Evolutionary conservation across 257 asterid species (phyloP), one percentile per base, ranked within the genome.

Genomic region (Solanum ahanhuiri): DNA sequence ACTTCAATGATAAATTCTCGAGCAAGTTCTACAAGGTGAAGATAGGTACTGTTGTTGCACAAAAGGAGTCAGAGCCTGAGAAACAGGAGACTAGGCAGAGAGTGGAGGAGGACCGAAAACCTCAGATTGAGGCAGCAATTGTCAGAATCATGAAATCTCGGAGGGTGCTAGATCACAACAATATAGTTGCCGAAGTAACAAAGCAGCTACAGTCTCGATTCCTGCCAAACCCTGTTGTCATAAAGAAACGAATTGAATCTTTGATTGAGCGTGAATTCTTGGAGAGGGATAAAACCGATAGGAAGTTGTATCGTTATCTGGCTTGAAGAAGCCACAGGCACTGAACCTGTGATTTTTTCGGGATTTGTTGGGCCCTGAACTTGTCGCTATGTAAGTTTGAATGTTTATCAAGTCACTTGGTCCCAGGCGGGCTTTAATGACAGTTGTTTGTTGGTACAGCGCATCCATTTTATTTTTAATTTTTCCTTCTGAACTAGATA

Each of bases 41-140:
- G 82, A 89, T 89, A 67, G 91, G 91, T 45, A 89, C 89, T 43
- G 91, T 89, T 33, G 91, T 81, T 41, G 89, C 91, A 31, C 89
- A 86, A 48, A 89, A 87, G 89, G 91, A 89, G 83, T 83, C 89
- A 1, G 91, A 89, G 45, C 89, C 89, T 39, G 89, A 87, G 76
- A 89, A 89, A 86, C 89, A 51, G 81, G 89, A 89, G 87, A 89
- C 89, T 6, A 43, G 91, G 33, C 91, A 89, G 60, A 87, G 89
- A 57, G 89, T 89, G 77, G 91, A 89, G 87, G 89, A 89, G 79
- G 91, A 89, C 81, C 83, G 91, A 81, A 89, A 89, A 33, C 91
- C 89, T 5, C 91, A 89, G 82, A 87, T 89, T 54, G 91, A 89
- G 86, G 91, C 91, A 43, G 91, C 89, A 77, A 87, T 89, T 67